Conservation (phyloP, 306 rosid genomes). For the Ceratonia siliqua region DNA sequence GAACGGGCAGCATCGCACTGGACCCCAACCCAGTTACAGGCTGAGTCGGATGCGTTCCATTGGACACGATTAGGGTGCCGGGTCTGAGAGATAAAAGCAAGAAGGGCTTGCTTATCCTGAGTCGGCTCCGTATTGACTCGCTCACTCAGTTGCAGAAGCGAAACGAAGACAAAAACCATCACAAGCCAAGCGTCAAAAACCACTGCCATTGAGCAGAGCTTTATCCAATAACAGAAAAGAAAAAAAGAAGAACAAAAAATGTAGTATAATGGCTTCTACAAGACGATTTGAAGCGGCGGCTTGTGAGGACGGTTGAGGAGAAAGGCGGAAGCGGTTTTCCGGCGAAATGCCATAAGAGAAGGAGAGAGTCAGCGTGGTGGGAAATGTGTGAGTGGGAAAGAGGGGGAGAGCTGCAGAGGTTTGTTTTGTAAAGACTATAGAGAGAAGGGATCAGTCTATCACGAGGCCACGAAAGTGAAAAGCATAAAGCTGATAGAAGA, state of each 20-base stretch:
- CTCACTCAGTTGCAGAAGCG: conserved; percentile 30
- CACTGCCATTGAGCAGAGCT: conserved; percentile 40
- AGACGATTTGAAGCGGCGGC: conserved; percentile 6
- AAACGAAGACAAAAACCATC: conserved; percentile 18
- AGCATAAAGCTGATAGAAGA: conserved; percentile 32
- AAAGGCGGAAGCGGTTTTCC: conserved; percentile 34
- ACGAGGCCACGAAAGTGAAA: conserved; percentile 49
- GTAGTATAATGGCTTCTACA: background rate
- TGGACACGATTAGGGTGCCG: conserved; percentile 71
- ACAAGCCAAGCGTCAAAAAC: conserved; percentile 9
- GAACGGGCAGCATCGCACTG: conserved; percentile 52
- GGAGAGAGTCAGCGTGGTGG: background rate
- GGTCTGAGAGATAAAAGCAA: conserved; percentile 59
- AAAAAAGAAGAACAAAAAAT: conserved; percentile 22
- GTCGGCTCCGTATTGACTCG: conserved; percentile 68
- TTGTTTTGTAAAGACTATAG: conserved; percentile 26
- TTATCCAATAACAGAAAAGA: background rate
- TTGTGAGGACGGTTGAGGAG: conserved; percentile 24
- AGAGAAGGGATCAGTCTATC: conserved; percentile 38
- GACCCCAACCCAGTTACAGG: conserved; percentile 87
- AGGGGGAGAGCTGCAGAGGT: background rate
- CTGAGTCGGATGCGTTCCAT: conserved; percentile 81
- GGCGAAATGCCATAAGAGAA: conserved; percentile 47
- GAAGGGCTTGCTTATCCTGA: conserved; percentile 87
- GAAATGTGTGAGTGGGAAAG: conserved; percentile 19